A percentile compares a stretch with the other conserved stretches of the same genome.
phyloP scores from a whole-genome alignment of 2,329 filamentous ascomycete genomes.

The Aspergillus tanneri region DNA sequence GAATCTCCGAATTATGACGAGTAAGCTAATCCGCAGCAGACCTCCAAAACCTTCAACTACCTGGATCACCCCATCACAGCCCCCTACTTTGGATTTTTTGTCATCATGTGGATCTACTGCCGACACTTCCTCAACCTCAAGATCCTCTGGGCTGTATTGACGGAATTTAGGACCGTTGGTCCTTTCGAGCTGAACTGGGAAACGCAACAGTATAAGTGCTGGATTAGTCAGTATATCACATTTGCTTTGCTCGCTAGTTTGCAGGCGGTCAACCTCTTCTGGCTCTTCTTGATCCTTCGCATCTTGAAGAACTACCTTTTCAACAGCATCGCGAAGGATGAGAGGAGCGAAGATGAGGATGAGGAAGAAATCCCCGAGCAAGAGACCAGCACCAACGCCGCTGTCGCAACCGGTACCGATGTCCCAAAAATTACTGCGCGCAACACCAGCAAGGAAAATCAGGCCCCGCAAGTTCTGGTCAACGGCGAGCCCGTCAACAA shows the following conservation, averaged over 20 bases:
- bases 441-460: conserved; percentile 30
- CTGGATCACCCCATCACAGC: conserved; percentile 74
- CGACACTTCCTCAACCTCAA: conserved; percentile 67
- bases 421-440: conserved; percentile 22
- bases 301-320: conserved; percentile 46
- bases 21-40: conserved; percentile 49
- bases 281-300: conserved; percentile 47
- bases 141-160: conserved; percentile 48
- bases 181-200: conserved; percentile 51
- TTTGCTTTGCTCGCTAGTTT: conserved; percentile 46
- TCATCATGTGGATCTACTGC: conserved; percentile 81
- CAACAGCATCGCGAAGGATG: conserved; percentile 40
- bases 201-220: conserved; percentile 50
- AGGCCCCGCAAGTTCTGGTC: conserved; percentile 37
- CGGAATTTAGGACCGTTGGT: conserved; percentile 49
- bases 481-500: conserved; percentile 40
- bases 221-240: conserved; percentile 49
- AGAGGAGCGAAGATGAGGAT: conserved; percentile 48
- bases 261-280: conserved; percentile 49
- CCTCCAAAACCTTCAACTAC: conserved; percentile 90
- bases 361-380: conserved; percentile 33
- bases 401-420: conserved; percentile 29
- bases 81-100: conserved; percentile 82
- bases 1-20: not conserved
- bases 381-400: conserved; percentile 20